Conservation (phyloP, 1,284 basidiomycete species). For the Sutorius eximius region DNA sequence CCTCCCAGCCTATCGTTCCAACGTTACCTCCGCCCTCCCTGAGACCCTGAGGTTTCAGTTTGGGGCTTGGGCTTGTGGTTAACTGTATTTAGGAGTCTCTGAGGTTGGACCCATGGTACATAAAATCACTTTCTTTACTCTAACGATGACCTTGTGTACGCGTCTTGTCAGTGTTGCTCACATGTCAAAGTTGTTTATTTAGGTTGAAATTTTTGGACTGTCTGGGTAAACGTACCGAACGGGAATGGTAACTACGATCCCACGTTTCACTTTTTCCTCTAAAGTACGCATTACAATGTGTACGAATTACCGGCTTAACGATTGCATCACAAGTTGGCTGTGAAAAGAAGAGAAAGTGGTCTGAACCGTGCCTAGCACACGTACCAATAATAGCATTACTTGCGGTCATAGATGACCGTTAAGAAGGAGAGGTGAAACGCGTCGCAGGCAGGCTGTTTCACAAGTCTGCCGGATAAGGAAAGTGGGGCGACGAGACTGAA, state of each 20-base stretch:
- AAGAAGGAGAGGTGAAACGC: conserved; percentile 6
- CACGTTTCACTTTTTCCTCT: neutral
- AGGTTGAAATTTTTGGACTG: neutral
- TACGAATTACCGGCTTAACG: neutral
- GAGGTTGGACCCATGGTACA: conserved; percentile 10
- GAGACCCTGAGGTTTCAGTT: neutral
- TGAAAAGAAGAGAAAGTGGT: neutral
- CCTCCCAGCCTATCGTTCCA: neutral
- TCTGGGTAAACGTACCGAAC: neutral
- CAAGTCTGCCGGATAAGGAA: neutral
- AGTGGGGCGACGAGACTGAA: neutral
- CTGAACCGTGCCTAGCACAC: conserved; percentile 2
- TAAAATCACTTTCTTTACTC: neutral
- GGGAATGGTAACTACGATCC: neutral
- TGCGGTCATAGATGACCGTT: neutral
- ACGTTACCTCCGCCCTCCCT: conserved; percentile 2
- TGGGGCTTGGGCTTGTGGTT: neutral
- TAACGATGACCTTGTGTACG: neutral
- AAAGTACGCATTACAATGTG: conserved; percentile 5
- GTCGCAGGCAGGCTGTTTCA: conserved; percentile 3
- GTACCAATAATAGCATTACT: neutral
- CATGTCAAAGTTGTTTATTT: neutral
- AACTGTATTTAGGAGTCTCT: neutral
- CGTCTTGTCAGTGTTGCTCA: neutral
- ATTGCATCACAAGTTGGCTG: neutral